A percentile compares a stretch with the other conserved stretches of the same genome.
These are phyloP conservation scores for Dothideomycetes sp. DNA, from an alignment of 2,329 filamentous ascomycete species.

Conservation along the genomic window DNA sequence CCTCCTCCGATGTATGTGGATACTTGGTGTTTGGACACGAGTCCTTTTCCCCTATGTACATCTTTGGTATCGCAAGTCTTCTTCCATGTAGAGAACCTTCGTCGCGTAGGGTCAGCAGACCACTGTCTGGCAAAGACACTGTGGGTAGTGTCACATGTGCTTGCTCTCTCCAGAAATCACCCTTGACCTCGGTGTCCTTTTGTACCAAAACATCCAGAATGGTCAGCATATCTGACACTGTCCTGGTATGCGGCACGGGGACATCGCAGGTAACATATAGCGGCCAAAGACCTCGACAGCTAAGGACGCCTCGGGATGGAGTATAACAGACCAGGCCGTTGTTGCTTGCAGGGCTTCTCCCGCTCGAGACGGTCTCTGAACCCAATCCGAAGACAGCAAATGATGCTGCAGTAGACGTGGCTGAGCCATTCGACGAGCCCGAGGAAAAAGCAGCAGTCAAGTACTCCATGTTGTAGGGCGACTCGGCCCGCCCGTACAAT, in stretches of 20 bases:
- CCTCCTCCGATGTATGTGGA: conserved; percentile 16
- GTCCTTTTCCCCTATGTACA: conserved; percentile 37
- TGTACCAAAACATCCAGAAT: conserved; percentile 38
- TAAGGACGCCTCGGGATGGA: conserved; percentile 41
- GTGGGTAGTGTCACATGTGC: conserved; percentile 31
- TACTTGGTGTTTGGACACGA: conserved; percentile 12
- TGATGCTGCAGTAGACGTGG: conserved; percentile 37
- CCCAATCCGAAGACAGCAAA: conserved; percentile 45
- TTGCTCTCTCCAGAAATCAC: conserved; percentile 48
- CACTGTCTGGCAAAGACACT: too few species aligned
- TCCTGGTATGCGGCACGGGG: conserved; percentile 41
- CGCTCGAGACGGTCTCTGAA: conserved; percentile 45
- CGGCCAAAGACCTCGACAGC: conserved; percentile 43
- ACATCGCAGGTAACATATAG: conserved; percentile 47
- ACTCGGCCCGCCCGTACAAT: conserved; percentile 45
- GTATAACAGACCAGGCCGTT: conserved; percentile 47
- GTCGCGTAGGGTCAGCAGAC: conserved; percentile 18
- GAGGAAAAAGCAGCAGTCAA: conserved; percentile 45
- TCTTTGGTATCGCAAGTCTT: conserved; percentile 37
- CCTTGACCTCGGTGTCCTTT: conserved; percentile 28
- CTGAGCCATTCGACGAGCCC: conserved; percentile 48
- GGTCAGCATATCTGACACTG: conserved; percentile 37
- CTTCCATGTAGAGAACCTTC: conserved; percentile 29
- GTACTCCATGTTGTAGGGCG: conserved; percentile 44
- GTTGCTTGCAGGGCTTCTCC: conserved; percentile 45